These are phyloP conservation scores for Trichodelitschia bisporula DNA, from an alignment of 495 filamentous ascomycete species.

Conservation along the genomic window DNA sequence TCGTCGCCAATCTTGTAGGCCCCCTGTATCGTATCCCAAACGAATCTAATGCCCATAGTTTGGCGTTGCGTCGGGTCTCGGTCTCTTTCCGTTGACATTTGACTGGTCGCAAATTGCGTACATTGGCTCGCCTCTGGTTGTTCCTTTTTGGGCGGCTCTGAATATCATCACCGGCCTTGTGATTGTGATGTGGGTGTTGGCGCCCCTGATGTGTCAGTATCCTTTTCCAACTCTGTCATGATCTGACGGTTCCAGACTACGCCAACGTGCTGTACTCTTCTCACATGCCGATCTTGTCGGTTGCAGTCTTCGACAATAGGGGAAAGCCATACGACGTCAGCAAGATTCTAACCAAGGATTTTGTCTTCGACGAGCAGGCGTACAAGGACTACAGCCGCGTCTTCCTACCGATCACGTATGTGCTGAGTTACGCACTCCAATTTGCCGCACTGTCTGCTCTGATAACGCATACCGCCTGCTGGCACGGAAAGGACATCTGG, in stretches of 20 bases:
- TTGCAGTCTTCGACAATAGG: conserved; percentile 59
- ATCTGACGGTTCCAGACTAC: conserved; percentile 23
- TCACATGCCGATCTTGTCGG: conserved; percentile 58
- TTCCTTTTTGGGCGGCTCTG: conserved; percentile 76
- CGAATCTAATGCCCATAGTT: conserved; percentile 20
- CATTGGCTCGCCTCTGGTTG: conserved; percentile 65
- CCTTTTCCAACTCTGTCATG: conserved; percentile 2
- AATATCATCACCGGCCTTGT: conserved; percentile 72
- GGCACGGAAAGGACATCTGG: conserved; percentile 57
- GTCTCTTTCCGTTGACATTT: conserved; percentile 70
- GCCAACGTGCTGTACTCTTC: conserved; percentile 49
- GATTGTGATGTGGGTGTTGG: conserved; percentile 73
- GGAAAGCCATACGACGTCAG: conserved; percentile 52
- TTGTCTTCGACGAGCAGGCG: conserved; percentile 40
- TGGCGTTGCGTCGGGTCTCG: conserved; percentile 62
- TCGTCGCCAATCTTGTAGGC: conserved; percentile 43
- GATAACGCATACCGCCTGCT: conserved; percentile 31
- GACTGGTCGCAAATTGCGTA: conserved; percentile 89
- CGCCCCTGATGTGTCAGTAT: conserved; percentile 46
- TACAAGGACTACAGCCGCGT: conserved; percentile 57
- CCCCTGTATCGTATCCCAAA: conserved; percentile 1
- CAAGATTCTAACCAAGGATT: conserved; percentile 46
- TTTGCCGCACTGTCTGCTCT: conserved; percentile 55
- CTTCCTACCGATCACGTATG: conserved; percentile 47
- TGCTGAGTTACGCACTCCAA: conserved; percentile 38